phyloP scores from a whole-genome alignment of 257 asterid genomes.

The Cordia subcordata region DNA sequence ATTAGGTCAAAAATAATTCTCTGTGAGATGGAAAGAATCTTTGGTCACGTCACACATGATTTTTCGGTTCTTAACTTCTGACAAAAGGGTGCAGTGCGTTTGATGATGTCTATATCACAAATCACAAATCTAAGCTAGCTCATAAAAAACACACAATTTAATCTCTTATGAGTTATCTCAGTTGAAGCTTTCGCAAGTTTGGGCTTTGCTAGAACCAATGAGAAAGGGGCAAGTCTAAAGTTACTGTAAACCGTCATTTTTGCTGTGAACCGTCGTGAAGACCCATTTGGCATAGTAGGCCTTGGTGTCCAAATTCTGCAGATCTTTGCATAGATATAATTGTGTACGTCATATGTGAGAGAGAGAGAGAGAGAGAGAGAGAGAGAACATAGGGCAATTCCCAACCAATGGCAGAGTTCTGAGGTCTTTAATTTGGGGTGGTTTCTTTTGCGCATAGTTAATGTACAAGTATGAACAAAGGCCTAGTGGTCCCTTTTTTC shows the following conservation, averaged over 20 bases:
- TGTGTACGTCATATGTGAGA: slow-evolving; percentile 5
- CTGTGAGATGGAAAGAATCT: slow-evolving; percentile 48
- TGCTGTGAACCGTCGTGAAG: background rate
- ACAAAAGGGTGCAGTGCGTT: slow-evolving; percentile 16
- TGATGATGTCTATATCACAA: background rate
- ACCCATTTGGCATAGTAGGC: background rate
- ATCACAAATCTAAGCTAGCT: background rate
- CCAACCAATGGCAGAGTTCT: slow-evolving; percentile 53
- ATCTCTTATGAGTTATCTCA: slow-evolving; percentile 17
- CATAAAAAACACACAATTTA: slow-evolving; percentile 3
- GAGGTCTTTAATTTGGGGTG: slow-evolving; percentile 16
- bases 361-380: slow-evolving; percentile 4
- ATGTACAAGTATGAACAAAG: background rate
- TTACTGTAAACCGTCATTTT: background rate
- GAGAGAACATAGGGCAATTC: slow-evolving; percentile 16
- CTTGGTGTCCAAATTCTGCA: slow-evolving; percentile 12
- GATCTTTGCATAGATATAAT: slow-evolving; percentile 14
- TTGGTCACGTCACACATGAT: slow-evolving; percentile 68
- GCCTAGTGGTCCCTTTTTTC: no score
- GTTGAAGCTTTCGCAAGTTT: slow-evolving; percentile 31
- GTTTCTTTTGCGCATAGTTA: slow-evolving; percentile 21
- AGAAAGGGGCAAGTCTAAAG: background rate
- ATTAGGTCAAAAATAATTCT: slow-evolving; percentile 28
- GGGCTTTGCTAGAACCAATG: slow-evolving; percentile 40
- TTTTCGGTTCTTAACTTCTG: slow-evolving; percentile 50